These are phyloP conservation scores for Diaporthe humulicola DNA, from an alignment of 2,329 filamentous ascomycete species.

Conservation along the genomic window DNA sequence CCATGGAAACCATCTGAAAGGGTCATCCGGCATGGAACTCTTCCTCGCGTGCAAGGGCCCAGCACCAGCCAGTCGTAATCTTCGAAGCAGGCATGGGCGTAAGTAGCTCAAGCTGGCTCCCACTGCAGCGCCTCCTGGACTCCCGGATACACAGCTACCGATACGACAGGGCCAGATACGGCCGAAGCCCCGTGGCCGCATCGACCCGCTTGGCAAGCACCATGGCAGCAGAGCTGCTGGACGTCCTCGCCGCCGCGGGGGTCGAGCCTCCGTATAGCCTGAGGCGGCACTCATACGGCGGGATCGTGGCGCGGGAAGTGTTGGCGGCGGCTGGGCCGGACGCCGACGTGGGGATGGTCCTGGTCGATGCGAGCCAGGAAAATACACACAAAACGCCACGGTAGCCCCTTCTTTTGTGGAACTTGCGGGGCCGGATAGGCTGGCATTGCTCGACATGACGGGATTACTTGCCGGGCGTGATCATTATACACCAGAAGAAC, in stretches of 20 bases:
- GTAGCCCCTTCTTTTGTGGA: background rate
- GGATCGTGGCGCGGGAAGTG: background rate
- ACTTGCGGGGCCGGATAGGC: background rate
- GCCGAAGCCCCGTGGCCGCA: background rate
- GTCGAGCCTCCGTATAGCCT: conserved; percentile 11
- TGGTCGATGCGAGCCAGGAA: conserved; percentile 22
- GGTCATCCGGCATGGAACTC: background rate
- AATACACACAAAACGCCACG: background rate
- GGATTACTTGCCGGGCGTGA: conserved; percentile 2
- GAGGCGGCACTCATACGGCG: background rate
- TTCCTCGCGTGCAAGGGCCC: conserved; percentile 1
- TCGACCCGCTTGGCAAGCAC: background rate
- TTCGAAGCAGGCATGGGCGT: conserved; percentile 31
- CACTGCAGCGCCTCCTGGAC: conserved; percentile 26
- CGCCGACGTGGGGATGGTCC: background rate
- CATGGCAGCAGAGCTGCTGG: conserved; percentile 16
- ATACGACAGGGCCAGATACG: conserved; percentile 36
- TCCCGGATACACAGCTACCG: conserved; percentile 31
- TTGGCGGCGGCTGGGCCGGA: background rate
- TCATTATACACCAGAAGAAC: background rate
- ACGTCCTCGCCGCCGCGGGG: background rate
- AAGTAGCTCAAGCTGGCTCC: conserved; percentile 30
- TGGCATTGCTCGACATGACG: conserved; percentile 14
- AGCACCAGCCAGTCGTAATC: conserved; percentile 29
- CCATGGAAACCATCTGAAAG: background rate